Evolutionary conservation across 2,329 filamentous ascomycete genomes (phyloP).

Genomic region (Colletotrichum costaricense): DNA sequence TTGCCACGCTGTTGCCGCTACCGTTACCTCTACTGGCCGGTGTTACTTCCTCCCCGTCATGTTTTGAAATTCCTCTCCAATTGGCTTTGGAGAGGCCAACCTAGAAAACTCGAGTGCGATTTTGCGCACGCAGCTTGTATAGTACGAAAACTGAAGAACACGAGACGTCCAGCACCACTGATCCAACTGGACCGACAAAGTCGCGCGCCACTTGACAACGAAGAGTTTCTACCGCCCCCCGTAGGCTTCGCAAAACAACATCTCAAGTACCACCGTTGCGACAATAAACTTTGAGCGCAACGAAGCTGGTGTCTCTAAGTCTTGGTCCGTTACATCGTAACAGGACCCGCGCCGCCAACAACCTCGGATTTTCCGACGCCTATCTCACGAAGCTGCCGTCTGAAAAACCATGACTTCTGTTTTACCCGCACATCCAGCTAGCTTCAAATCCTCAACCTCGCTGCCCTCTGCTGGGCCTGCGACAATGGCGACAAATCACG

Average conservation of each 20-base stretch:
- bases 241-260: not conserved
- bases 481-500: conserved; percentile 56
- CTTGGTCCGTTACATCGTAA: conserved; percentile 24
- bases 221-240: not conserved
- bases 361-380: conserved; percentile 10
- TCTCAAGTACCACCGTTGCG: not conserved
- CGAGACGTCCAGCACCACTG: conserved; percentile 2
- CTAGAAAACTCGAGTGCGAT: conserved; percentile 17
- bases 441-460: conserved; percentile 51
- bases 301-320: not conserved
- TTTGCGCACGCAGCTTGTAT: conserved; percentile 11
- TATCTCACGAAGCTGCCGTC: not conserved
- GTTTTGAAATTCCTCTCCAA: conserved; percentile 45
- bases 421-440: conserved; percentile 51
- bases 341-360: conserved; percentile 4
- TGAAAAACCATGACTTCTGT: conserved; percentile 53
- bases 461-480: conserved; percentile 51
- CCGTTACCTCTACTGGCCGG: conserved; percentile 28
- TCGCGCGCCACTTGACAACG: not conserved
- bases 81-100: conserved; percentile 45
- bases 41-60: conserved; percentile 41
- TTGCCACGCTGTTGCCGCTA: conserved; percentile 32
- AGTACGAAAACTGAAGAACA: not conserved
- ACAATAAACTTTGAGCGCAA: not conserved
- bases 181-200: not conserved